Evolutionary conservation across 352 stramenopile genomes (phyloP).

Genomic region (Pythium sp.): DNA sequence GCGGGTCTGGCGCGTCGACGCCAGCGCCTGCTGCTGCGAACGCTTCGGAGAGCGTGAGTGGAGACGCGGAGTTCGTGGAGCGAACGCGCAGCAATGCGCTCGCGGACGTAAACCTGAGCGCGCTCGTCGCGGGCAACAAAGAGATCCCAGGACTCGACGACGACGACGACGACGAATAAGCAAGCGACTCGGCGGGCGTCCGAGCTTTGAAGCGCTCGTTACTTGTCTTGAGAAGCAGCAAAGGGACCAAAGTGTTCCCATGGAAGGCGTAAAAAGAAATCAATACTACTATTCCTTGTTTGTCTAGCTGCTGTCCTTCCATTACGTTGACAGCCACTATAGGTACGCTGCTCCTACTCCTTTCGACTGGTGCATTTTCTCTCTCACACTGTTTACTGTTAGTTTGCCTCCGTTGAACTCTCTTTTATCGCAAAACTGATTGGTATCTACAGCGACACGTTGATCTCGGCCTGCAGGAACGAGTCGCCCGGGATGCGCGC

Average conservation of each 20-base stretch:
- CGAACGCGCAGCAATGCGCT: slow-evolving; percentile 7
- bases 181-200: neutral
- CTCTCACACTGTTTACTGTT: neutral
- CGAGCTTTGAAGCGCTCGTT: neutral
- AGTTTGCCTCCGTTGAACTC: neutral
- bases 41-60: neutral
- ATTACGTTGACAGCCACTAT: neutral
- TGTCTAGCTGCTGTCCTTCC: neutral
- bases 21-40: slow-evolving; percentile 4
- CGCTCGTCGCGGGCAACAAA: slow-evolving; percentile 28
- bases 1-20: slow-evolving; percentile 19
- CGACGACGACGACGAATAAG: neutral
- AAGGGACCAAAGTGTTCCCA: neutral
- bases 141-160: slow-evolving; percentile 10
- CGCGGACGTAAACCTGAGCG: slow-evolving; percentile 26
- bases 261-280: neutral
- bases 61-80: slow-evolving; percentile 4
- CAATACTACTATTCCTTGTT: neutral
- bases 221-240: neutral
- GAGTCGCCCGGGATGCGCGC: slow-evolving; percentile 82
- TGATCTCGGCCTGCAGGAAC: slow-evolving; percentile 88
- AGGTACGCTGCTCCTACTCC: neutral
- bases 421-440: slow-evolving; percentile 1
- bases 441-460: slow-evolving; percentile 71
- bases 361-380: neutral